phyloP scores from a whole-genome alignment of 164 flowering plant genomes.

The Piper betle region DNA sequence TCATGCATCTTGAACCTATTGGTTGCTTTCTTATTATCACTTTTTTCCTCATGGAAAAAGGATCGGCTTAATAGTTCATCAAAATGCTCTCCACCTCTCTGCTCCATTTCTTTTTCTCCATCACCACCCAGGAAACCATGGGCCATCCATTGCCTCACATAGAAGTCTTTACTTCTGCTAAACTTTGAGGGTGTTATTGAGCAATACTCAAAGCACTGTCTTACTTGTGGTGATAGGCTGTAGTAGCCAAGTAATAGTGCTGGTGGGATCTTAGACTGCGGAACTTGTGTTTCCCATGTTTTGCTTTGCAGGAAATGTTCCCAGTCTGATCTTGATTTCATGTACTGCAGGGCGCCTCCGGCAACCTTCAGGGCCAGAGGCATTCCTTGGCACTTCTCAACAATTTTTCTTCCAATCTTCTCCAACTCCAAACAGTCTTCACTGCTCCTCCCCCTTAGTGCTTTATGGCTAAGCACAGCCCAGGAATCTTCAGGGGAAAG shows the following conservation, averaged over 20 bases:
- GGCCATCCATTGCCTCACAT: constrained; percentile 4
- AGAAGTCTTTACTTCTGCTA: neutral
- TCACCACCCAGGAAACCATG: constrained; percentile 2
- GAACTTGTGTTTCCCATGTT: constrained; percentile 1
- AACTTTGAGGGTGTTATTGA: constrained; percentile 2
- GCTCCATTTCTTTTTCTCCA: neutral
- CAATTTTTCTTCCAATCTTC: constrained; percentile 2
- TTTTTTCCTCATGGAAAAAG: neutral
- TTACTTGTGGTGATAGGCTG: neutral
- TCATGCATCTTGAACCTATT: constrained; percentile 5
- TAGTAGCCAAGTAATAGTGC: constrained; percentile 3
- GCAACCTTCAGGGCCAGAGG: constrained; percentile 5
- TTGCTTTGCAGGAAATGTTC: constrained; percentile 1
- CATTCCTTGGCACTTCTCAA: constrained; percentile 5
- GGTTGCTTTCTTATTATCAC: neutral
- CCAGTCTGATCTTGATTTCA: constrained; percentile 3
- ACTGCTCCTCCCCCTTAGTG: neutral
- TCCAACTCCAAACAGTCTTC: neutral
- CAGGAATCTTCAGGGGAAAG: constrained; percentile 4
- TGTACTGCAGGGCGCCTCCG: neutral
- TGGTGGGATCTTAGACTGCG: neutral
- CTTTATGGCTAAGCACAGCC: neutral
- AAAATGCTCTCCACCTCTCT: neutral
- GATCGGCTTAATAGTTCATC: constrained; percentile 1
- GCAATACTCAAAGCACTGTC: constrained; percentile 6